A percentile compares a stretch with the other conserved stretches of the same genome.
Evolutionary conservation across 2,329 filamentous ascomycete genomes (phyloP).

Genomic region (Achaetomium macrosporum): DNA sequence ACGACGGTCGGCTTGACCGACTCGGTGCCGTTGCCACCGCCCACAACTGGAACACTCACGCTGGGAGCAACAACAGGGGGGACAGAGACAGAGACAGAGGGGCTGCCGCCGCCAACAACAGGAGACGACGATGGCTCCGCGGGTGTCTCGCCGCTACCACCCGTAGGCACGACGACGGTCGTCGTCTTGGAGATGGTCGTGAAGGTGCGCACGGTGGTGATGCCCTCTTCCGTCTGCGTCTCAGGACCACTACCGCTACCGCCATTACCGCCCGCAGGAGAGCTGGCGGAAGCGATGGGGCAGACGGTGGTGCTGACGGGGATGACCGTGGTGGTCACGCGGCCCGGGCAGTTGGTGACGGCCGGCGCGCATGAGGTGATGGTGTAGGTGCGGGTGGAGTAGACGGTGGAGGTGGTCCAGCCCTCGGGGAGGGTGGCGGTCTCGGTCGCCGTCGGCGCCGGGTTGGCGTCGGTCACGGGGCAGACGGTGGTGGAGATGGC

Average conservation of each 20-base stretch:
- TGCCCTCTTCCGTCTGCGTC: background rate
- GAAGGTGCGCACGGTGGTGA: slow-evolving; percentile 7
- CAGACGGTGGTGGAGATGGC: slow-evolving; percentile 35
- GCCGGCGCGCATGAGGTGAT: slow-evolving; percentile 26
- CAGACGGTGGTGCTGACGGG: slow-evolving; percentile 17
- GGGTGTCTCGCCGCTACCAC: background rate
- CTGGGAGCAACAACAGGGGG: background rate
- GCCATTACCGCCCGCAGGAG: background rate
- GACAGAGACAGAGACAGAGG: background rate
- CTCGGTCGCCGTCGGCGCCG: slow-evolving; percentile 1
- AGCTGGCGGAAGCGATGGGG: slow-evolving; percentile 12
- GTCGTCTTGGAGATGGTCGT: slow-evolving; percentile 8
- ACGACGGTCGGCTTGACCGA: background rate
- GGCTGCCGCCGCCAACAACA: no score
- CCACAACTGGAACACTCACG: background rate
- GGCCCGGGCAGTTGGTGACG: slow-evolving; percentile 21
- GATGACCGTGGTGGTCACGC: slow-evolving; percentile 15
- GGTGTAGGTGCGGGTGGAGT: slow-evolving; percentile 25
- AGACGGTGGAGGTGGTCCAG: slow-evolving; percentile 22
- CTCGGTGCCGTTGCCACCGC: background rate
- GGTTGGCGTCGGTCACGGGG: slow-evolving; percentile 30
- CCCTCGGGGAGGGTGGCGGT: background rate
- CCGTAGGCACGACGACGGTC: slow-evolving; percentile 5
- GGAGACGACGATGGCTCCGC: background rate
- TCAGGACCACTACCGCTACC: no score